Base-by-base conservation (phyloP, 371 early-diverging fungal genomes). In the Syncephalastrum racemosum region DNA sequence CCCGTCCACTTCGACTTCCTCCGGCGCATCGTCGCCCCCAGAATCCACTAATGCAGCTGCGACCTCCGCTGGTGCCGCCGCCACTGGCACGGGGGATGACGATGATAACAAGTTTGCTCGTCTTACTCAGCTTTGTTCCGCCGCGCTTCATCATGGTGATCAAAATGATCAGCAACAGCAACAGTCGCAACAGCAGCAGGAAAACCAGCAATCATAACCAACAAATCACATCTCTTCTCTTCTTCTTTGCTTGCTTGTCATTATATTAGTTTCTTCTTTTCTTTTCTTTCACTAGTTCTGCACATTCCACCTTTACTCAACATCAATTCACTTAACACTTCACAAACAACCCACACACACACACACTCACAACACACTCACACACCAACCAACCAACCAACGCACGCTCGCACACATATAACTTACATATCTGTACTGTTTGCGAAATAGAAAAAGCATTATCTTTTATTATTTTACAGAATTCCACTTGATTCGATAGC, bases 101-200 rank as follows among this genome's bases (percentile, higher is more conserved):
- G 72, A 75, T 51, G 62, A 66, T 2, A 58, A 62, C 15, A 69
- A 66, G 40, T 68, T 63, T 43, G 63, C 67, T 46, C 68, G 75
- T 12, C 64, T 79, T n/a, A 61, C 72, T 18, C 71, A 79, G 47
- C 64, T 79, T 5, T 79, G 76, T 43, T 52, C 68, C 8, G 79
- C 70, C 42, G 79, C 74, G 25, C 62, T 79, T 25, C 64, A 63
- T 16, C 68, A 66, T 20, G 58, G 64, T 23, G 59, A 66, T 40
- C 57, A 49, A 20, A 54, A 43, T 31, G 36, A 31, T 41, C 53
- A n/a, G 22, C 16, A 56, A 44, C 23, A 44, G 27, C 44, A 49
- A 50, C 23, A 50, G 27, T 50, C 15, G 43, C 19, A 42, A 6
- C 19, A 40, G 48, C 12, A 48, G 19, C 50, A 48, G 19, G 27